phyloP scores from a whole-genome alignment of 371 early-diverging fungal species.

The Mucor piriformis region DNA sequence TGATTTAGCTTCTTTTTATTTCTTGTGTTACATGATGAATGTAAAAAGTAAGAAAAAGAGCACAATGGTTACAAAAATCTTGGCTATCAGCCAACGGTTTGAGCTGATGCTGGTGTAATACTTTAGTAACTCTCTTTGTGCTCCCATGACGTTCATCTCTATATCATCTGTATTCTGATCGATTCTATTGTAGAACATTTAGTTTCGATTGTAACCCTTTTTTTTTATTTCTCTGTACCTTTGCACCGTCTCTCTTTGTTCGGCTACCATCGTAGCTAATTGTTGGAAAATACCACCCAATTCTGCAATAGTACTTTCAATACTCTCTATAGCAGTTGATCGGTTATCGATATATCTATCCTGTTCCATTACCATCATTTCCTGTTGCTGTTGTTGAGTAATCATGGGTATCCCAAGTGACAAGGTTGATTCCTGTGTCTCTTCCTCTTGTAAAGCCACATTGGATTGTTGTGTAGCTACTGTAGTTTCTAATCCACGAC shows the following conservation, averaged over 20 bases:
- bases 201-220: not conserved
- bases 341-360: constrained; percentile 83
- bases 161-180: constrained; percentile 95
- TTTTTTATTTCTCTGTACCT: constrained; percentile 58
- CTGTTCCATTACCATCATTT: constrained; percentile 54
- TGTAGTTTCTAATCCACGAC: constrained; percentile 27
- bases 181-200: constrained; percentile 57
- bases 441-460: constrained; percentile 20
- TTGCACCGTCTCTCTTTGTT: constrained; percentile 94
- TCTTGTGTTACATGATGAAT: constrained; percentile 37
- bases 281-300: constrained; percentile 96
- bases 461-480: constrained; percentile 23
- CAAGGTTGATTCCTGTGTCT: constrained; percentile 42
- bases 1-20: not conserved
- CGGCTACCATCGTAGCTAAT: constrained; percentile 91
- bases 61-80: constrained; percentile 85
- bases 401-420: constrained; percentile 57
- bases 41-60: constrained; percentile 62
- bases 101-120: constrained; percentile 89
- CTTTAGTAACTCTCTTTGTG: constrained; percentile 87
- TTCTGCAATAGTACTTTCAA: constrained; percentile 96
- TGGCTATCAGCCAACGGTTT: constrained; percentile 95
- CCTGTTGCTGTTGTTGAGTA: constrained; percentile 59
- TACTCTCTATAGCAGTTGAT: constrained; percentile 89
- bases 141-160: constrained; percentile 89